Evolutionary conservation across 495 filamentous ascomycete genomes (phyloP), one percentile per base, ranked within the genome.

Genomic region (Niebla homalea): DNA sequence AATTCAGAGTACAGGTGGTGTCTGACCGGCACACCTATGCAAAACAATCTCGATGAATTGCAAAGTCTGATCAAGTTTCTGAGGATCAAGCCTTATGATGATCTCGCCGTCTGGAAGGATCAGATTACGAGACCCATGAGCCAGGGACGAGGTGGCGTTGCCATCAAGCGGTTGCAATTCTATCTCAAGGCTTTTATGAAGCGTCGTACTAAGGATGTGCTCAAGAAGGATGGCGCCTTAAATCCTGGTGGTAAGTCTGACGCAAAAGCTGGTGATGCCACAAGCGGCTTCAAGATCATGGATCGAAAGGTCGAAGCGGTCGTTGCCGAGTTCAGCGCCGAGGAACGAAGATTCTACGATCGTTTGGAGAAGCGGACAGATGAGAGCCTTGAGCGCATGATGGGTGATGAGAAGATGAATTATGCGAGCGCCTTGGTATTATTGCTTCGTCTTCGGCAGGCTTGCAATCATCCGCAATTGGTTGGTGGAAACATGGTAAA

Each of bases 21-120:
- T 60, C 70, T 98, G 47, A 93, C 87, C 2, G 92, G 92, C 52
- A 98, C 92, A 5, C 92, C 92, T 0, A 82, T 98, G 78, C 92
- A 98, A 59, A 98, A 98, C 61, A 96, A 94, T 53, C 75, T 98
- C n/a, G 92, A 96, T 51, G 92, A 98, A 66, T 67, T 98, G 40
- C 90, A 97, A 54, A 92, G 85, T 57, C 64, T 98, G 49, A 87
- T 98, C 57, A 83, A 82, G 40, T 98, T 98, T 60, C 70, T 98
- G 8, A 76, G 87, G n/a, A 93, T 97, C 62, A 81, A 83, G 53
- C 93, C 92, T 1, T 97, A 85, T 61, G 77, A 87, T 60, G 79
- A 94, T 46, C 68, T 95, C 12, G 69, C 73, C 7, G 73, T 80
- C 42, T 98, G 89, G 89, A 87, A 87, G 57, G 82, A 85, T 14